Evolutionary conservation across 2,329 filamentous ascomycete genomes (phyloP).

Genomic region (Fusarium pseudograminearum): DNA sequence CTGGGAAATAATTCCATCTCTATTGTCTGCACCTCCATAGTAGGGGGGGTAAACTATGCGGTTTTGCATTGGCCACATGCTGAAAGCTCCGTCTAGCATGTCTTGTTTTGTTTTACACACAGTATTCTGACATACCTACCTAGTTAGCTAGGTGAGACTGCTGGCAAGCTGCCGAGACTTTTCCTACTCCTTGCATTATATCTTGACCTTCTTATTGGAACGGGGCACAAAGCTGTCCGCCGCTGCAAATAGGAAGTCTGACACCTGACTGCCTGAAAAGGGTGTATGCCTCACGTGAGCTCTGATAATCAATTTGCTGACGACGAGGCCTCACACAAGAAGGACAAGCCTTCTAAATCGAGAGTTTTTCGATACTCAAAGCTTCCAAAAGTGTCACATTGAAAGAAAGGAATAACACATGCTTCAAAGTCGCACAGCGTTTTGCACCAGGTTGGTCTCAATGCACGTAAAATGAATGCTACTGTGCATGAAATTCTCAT

Average conservation of each 20-base stretch:
- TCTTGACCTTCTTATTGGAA: constrained; percentile 26
- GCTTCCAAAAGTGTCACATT: not conserved
- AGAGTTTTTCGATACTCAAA: not conserved
- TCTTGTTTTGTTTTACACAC: constrained; percentile 16
- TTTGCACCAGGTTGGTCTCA: not conserved
- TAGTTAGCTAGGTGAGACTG: constrained; percentile 10
- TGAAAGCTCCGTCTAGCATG: constrained; percentile 10
- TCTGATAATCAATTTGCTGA: constrained; percentile 40
- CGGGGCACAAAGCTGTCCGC: constrained; percentile 34
- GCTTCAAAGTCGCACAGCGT: too few relatives aligned
- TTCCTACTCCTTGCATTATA: constrained; percentile 32
- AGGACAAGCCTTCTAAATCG: not conserved
- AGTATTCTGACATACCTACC: constrained; percentile 24
- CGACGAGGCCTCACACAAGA: constrained; percentile 34
- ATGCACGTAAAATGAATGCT: not conserved
- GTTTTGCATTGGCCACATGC: constrained; percentile 28
- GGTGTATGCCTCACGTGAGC: constrained; percentile 40
- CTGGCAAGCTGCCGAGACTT: constrained; percentile 35
- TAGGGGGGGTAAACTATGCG: constrained; percentile 42
- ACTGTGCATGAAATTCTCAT: not conserved
- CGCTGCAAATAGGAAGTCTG: constrained; percentile 17
- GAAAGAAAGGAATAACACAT: not conserved
- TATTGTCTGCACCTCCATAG: constrained; percentile 16
- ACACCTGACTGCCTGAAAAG: constrained; percentile 30
- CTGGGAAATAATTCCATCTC: not conserved